Base-by-base conservation (phyloP, 768 basidiomycete genomes). In the Suillus brevipes region DNA sequence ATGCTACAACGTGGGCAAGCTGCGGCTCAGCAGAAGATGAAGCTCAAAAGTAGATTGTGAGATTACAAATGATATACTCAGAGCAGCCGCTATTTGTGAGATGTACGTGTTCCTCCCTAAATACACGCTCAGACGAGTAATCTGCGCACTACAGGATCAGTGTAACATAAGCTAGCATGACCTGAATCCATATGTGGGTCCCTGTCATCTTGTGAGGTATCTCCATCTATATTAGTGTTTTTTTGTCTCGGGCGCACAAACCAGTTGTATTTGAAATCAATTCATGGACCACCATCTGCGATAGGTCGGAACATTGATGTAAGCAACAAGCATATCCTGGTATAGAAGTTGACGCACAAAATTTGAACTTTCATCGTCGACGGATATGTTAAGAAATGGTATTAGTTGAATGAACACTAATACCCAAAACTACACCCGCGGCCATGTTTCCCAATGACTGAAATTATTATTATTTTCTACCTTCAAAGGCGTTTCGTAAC, bases 1-100 rank as follows among this genome's bases (percentile, higher is more conserved):
- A 78, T 87, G 60, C 72, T 88, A 25, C 66, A 77, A 62, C 80
- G 86, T 3, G 86, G 87, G 2, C 79, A 78, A 65, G 74, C 70
- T 52, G 70, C 78, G 34, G 80, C 77, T 20, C 42, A 25, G 37
- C 57, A 36, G 43, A 58, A 40, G 57, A 58, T 38, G 37, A 58
- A 58, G 9, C 16, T 40, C 18, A 40, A 58, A 18, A 40, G 57
- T 18, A 58, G 8, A 12, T 23, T 45, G 34, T 53, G 50, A 53
- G 50, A 60, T 52, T 38, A 37, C 13, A 16, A 37, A 34, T 59
- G 57, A 28, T 36, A 37, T 40, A 55, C 25, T 10, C 31, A 18
- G 20, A 37, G 20, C 37, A 25, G 23, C 16, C 25, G 37, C 31
- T 8, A 36, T 50, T 45, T 23, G 36, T 34, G 12, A 34, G 34